A percentile compares a stretch with the other conserved stretches of the same genome.
Evolutionary conservation across 2,329 filamentous ascomycete species (phyloP).

Genomic region (Fusarium pseudograminearum): DNA sequence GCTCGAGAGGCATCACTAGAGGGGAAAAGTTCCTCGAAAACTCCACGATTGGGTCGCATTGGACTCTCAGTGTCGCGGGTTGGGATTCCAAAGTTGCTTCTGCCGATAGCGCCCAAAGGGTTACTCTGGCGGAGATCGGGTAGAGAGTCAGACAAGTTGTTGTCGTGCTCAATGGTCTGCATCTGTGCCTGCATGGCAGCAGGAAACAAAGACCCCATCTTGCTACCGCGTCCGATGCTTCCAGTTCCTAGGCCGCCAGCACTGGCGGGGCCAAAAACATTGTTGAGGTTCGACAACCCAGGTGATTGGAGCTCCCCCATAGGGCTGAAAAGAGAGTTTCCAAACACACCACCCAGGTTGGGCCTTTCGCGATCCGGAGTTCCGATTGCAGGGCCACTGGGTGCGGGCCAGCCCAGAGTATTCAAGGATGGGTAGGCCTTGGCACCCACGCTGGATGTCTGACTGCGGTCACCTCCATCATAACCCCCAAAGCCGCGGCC

Average conservation of each 20-base stretch:
- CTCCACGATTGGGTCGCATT: conserved; percentile 65
- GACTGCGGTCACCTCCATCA: conserved; percentile 88
- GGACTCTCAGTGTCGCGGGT: conserved; percentile 70
- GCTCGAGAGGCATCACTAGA: conserved; percentile 52
- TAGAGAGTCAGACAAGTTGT: conserved; percentile 66
- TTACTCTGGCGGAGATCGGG: conserved; percentile 71
- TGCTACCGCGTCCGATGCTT: conserved; percentile 80
- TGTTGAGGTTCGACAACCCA: conserved; percentile 73
- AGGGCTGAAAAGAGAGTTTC: conserved; percentile 82
- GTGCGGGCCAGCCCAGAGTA: conserved; percentile 72
- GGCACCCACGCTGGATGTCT: conserved; percentile 88
- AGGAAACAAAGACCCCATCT: conserved; percentile 89
- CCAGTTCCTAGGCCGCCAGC: conserved; percentile 68
- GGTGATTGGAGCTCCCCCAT: conserved; percentile 84
- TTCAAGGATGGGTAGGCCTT: conserved; percentile 75
- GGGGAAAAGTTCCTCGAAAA: conserved; percentile 68
- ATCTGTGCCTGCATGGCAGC: conserved; percentile 91
- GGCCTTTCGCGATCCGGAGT: conserved; percentile 75
- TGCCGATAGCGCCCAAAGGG: conserved; percentile 75
- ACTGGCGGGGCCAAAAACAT: conserved; percentile 75
- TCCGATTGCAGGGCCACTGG: conserved; percentile 68
- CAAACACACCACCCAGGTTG: conserved; percentile 71
- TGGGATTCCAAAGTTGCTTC: conserved; percentile 67
- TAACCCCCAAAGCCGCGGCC: conserved; percentile 65
- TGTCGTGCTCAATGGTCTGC: conserved; percentile 77